Evolutionary conservation across 2,329 filamentous ascomycete genomes (phyloP).

Genomic region (Pyrenophora seminiperda): DNA sequence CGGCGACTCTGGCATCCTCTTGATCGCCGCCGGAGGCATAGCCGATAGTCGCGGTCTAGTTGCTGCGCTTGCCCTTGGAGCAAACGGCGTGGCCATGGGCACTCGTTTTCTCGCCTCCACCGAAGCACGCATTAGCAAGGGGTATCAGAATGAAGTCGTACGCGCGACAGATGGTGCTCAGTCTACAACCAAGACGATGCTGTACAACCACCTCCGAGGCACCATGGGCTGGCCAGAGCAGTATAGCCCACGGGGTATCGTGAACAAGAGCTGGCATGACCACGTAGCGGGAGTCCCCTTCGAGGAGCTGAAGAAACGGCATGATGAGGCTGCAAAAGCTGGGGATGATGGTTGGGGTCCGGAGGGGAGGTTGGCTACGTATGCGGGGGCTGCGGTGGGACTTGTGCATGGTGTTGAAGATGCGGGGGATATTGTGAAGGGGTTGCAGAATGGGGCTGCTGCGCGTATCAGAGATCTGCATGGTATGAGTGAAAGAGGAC

Average conservation of each 20-base stretch:
- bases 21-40: slow-evolving; percentile 65
- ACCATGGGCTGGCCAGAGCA: slow-evolving; percentile 62
- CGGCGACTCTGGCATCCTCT: slow-evolving; percentile 9
- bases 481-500: background rate
- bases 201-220: slow-evolving; percentile 59
- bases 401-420: slow-evolving; percentile 57
- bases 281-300: slow-evolving; percentile 46
- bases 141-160: slow-evolving; percentile 54
- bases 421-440: slow-evolving; percentile 56
- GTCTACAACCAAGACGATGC: slow-evolving; percentile 51
- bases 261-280: slow-evolving; percentile 59
- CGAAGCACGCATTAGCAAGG: slow-evolving; percentile 52
- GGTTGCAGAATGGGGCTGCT: slow-evolving; percentile 3
- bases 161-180: slow-evolving; percentile 54
- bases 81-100: slow-evolving; percentile 61
- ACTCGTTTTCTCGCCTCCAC: slow-evolving; percentile 64
- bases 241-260: slow-evolving; percentile 61
- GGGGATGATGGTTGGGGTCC: slow-evolving; percentile 59
- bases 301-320: slow-evolving; percentile 50
- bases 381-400: slow-evolving; percentile 65
- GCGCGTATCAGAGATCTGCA: background rate
- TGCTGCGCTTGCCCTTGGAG: slow-evolving; percentile 60
- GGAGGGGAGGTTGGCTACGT: slow-evolving; percentile 61
- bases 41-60: slow-evolving; percentile 62
- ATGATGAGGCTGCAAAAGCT: slow-evolving; percentile 54